Conservation (phyloP, 495 filamentous ascomycete genomes). For the Saxophila tyrrhenica region DNA sequence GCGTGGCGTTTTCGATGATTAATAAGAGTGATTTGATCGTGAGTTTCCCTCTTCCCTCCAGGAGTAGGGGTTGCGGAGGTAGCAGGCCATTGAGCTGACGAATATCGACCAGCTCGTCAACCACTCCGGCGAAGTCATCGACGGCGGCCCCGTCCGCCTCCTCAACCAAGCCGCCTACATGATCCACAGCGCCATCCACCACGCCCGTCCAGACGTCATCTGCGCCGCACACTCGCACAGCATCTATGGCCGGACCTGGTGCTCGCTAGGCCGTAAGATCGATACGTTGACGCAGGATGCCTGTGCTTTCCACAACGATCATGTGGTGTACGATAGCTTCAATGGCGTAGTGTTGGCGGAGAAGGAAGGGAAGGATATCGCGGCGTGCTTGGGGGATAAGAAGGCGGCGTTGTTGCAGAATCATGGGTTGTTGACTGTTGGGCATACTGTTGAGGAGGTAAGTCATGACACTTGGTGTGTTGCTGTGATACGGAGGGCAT, state of each 20-base stretch:
- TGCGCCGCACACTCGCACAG: constrained; percentile 65
- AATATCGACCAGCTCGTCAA: constrained; percentile 42
- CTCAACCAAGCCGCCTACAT: constrained; percentile 53
- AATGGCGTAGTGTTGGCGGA: constrained; percentile 62
- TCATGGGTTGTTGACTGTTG: constrained; percentile 48
- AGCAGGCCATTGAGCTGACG: no score
- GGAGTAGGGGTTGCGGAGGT: neutral
- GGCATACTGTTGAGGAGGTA: constrained; percentile 28
- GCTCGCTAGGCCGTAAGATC: constrained; percentile 50
- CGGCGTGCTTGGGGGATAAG: constrained; percentile 47
- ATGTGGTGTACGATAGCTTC: constrained; percentile 53
- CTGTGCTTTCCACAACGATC: constrained; percentile 41
- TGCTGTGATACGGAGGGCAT: neutral
- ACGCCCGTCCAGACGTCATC: constrained; percentile 57
- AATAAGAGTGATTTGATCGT: constrained; percentile 57
- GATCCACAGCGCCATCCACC: constrained; percentile 44
- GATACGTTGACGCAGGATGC: constrained; percentile 49
- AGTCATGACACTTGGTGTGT: neutral
- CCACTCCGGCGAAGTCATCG: constrained; percentile 53
- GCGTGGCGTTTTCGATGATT: constrained; percentile 57
- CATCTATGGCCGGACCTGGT: constrained; percentile 60
- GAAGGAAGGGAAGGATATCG: constrained; percentile 60
- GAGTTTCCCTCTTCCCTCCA: neutral
- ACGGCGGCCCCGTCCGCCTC: constrained; percentile 47
- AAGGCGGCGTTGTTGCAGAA: constrained; percentile 65